Evolutionary conservation across 1,139 yeast species (phyloP), one percentile per base, ranked within the genome.

Genomic region (Kurtzmaniella quercitrusa): DNA sequence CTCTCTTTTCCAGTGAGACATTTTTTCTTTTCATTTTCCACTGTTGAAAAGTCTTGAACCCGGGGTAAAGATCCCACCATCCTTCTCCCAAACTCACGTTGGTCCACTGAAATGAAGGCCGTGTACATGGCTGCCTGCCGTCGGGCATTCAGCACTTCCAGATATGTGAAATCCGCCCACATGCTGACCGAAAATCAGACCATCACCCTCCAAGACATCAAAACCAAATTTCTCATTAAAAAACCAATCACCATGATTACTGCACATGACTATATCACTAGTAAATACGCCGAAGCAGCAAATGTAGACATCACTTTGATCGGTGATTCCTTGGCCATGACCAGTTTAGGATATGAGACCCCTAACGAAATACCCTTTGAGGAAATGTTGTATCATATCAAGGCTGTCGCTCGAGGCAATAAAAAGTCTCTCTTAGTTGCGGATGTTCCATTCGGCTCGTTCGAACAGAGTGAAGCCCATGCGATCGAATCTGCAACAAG

Each of bases 271-370:
- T 85, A 73, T 57, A 80, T 91, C 25, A 83, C 96, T 0, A 93
- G 83, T 0, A 68, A 71, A 31, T 71, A 86, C 57, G 94, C 90
- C 0, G 90, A 87, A 41, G 60, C 72, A 11, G 82, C 94, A 1
- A 75, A 77, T 1, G 73, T 81, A 1, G 98, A 93, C 53, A 73
- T 84, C 43, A 72, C 83, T 10, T 72, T 93, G 8, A 82, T 93
- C 6, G 98, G 98, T 1, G 98, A 93, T 61, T 91, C 98, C 0
- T 66, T 93, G 36, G 90, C 96, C 1, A 91, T 90, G 96, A 91
- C 88, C 1, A 77, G 95, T 0, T 72, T 89, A 48, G 98, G 98
- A 0, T 84, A 84, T 57, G 75, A 76, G 6, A 84, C 86, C 42
- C 89, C 96, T 1, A 81, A 83, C 49, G 87, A 85, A 56, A 65